Conservation (phyloP, 495 filamentous ascomycete species). For the Xylaria palmicola region DNA sequence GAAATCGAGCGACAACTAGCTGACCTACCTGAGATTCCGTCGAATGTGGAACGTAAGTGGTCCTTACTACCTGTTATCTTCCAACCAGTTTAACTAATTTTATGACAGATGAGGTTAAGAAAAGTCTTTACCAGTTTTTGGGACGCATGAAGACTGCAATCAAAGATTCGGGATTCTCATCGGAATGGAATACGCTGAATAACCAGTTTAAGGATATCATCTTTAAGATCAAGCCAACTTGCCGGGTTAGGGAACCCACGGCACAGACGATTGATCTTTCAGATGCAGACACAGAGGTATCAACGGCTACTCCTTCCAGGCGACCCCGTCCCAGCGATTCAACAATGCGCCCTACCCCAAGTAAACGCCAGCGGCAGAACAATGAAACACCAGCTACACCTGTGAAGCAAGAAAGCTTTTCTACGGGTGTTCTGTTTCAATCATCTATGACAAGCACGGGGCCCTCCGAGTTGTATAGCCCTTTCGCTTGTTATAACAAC, state of each 20-base stretch:
- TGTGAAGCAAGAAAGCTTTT: conserved; percentile 17
- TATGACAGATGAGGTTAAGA: conserved; percentile 39
- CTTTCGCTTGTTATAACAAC: conserved; percentile 20
- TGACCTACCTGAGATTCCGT: conserved; percentile 55
- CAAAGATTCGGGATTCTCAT: conserved; percentile 32
- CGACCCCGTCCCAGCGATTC: conserved; percentile 26
- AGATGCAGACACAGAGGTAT: conserved; percentile 25
- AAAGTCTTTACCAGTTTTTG: conserved; percentile 42
- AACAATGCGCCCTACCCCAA: conserved; percentile 22
- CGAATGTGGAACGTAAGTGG: conserved; percentile 40
- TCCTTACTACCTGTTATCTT: too few species aligned
- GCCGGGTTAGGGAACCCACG: conserved; percentile 33
- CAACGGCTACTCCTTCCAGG: conserved; percentile 20
- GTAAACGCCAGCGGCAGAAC: conserved; percentile 20
- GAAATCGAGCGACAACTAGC: conserved; percentile 49
- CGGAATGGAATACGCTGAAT: conserved; percentile 30
- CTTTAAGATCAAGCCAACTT: conserved; percentile 44
- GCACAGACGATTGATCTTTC: conserved; percentile 32
- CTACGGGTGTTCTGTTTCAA: not conserved
- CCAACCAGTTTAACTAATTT: not conserved
- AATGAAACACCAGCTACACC: not conserved
- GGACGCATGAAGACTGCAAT: conserved; percentile 35
- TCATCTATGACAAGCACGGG: not conserved
- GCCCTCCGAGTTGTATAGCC: conserved; percentile 13
- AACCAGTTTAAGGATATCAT: conserved; percentile 37